Evolutionary conservation across 352 stramenopile species (phyloP).

Genomic region (Pythium monospermum): DNA sequence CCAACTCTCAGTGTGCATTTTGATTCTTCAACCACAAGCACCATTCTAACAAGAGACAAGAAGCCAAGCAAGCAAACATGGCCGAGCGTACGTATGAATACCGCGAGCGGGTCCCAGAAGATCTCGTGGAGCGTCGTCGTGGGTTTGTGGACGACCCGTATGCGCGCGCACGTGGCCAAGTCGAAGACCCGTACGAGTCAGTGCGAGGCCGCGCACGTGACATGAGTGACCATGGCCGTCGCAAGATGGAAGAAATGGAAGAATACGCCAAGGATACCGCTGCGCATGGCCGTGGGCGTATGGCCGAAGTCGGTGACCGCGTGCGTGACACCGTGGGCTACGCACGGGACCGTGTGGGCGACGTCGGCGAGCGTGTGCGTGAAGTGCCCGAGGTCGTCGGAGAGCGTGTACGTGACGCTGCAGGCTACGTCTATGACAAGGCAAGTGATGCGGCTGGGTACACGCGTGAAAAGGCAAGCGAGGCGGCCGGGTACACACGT

Average conservation of each 20-base stretch:
- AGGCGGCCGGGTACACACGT: slow-evolving; percentile 2
- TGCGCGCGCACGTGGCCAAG: slow-evolving; percentile 14
- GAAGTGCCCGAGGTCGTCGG: slow-evolving; percentile 26
- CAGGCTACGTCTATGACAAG: slow-evolving; percentile 17
- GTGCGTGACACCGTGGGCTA: slow-evolving; percentile 19
- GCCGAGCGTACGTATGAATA: slow-evolving; percentile 16
- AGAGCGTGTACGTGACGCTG: slow-evolving; percentile 24
- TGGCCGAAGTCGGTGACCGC: slow-evolving; percentile 20
- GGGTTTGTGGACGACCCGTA: slow-evolving; percentile 12
- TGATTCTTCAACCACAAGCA: neutral
- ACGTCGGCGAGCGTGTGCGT: slow-evolving; percentile 20
- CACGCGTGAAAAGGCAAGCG: neutral
- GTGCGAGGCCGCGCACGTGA: slow-evolving; percentile 17
- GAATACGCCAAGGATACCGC: slow-evolving; percentile 32
- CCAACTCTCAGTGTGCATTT: neutral
- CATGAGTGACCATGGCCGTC: slow-evolving; percentile 27
- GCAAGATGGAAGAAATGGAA: slow-evolving; percentile 40
- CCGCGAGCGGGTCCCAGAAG: slow-evolving; percentile 18
- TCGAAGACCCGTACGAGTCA: slow-evolving; percentile 21
- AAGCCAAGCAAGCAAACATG: neutral
- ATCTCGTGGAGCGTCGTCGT: slow-evolving; percentile 13
- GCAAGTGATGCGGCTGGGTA: slow-evolving; percentile 10
- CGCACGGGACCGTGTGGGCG: slow-evolving; percentile 21
- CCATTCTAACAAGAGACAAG: neutral
- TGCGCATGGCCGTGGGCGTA: slow-evolving; percentile 22